Evolutionary conservation across 2,329 filamentous ascomycete genomes (phyloP).

Genomic region (Monilinia fructigena): DNA sequence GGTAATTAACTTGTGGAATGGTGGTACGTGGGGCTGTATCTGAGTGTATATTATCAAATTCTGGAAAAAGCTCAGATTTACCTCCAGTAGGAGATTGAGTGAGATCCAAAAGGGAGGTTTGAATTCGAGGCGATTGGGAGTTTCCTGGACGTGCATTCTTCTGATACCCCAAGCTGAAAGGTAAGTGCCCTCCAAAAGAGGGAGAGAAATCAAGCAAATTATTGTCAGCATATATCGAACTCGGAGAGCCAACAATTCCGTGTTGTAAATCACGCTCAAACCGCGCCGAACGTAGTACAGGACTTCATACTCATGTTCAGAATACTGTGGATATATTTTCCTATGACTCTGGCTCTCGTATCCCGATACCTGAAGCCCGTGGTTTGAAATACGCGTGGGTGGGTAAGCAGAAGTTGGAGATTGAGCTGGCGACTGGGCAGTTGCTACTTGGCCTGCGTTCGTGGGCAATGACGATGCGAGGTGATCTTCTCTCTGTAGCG

Average conservation of each 20-base stretch:
- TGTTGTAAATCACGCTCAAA: not conserved
- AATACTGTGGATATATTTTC: not conserved
- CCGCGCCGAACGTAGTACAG: not conserved
- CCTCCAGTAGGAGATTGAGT: not conserved
- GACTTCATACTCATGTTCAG: not conserved
- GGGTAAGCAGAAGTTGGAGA: not conserved
- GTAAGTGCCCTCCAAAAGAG: not conserved
- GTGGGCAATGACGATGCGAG: not conserved
- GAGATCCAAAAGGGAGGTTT: not conserved
- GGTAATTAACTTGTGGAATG: not conserved
- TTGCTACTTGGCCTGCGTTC: not conserved
- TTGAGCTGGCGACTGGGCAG: not conserved
- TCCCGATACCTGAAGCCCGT: no score
- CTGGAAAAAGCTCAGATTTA: not conserved
- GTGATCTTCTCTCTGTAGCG: not conserved
- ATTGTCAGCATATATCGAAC: not conserved
- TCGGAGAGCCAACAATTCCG: not conserved
- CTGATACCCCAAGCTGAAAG: not conserved
- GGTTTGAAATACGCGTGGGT: no score
- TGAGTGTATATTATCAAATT: not conserved
- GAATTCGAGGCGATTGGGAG: not conserved
- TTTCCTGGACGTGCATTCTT: not conserved
- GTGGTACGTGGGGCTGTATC: not conserved
- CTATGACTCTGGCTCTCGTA: not conserved
- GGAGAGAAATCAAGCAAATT: not conserved